These are phyloP conservation scores for Populus trichocarpa DNA, from an alignment of 441 rosid genomes.

Conservation along the genomic window DNA sequence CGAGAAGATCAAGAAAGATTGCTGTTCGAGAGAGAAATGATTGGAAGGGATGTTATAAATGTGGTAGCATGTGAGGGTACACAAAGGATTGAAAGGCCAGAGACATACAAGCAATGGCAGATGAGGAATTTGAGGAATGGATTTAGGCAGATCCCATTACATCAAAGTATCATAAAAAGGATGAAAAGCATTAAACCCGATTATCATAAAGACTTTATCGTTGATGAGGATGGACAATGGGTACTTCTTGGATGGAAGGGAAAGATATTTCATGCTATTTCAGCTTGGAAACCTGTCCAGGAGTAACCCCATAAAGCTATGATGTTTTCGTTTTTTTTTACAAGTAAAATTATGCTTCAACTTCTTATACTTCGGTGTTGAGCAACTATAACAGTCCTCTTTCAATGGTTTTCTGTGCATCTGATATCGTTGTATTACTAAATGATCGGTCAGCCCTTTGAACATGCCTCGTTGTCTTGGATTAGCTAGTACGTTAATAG, in stretches of 20 bases:
- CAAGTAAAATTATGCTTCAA: neutral
- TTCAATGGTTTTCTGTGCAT: neutral
- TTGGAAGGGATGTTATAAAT: constrained; percentile 59
- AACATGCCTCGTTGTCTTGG: neutral
- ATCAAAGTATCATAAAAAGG: constrained; percentile 33
- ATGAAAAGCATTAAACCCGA: constrained; percentile 31
- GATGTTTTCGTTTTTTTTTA: neutral
- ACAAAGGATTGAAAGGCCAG: constrained; percentile 72
- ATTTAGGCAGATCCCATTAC: constrained; percentile 50
- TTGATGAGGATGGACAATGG: constrained; percentile 66
- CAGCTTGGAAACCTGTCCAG: constrained; percentile 59
- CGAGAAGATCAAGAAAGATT: constrained; percentile 51
- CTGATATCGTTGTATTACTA: neutral
- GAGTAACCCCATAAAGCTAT: neutral
- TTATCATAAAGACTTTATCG: constrained; percentile 68
- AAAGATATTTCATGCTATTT: constrained; percentile 50
- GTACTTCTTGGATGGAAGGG: constrained; percentile 84
- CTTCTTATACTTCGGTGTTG: neutral
- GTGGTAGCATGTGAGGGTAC: constrained; percentile 65
- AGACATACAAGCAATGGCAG: constrained; percentile 80
- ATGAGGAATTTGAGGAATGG: constrained; percentile 57
- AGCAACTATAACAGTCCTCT: neutral
- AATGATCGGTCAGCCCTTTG: neutral
- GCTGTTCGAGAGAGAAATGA: constrained; percentile 57
- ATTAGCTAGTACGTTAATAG: neutral